Evolutionary conservation across 2,329 filamentous ascomycete species (phyloP), one percentile per base, ranked within the genome.

Genomic region (Cladophialophora yegresii): DNA sequence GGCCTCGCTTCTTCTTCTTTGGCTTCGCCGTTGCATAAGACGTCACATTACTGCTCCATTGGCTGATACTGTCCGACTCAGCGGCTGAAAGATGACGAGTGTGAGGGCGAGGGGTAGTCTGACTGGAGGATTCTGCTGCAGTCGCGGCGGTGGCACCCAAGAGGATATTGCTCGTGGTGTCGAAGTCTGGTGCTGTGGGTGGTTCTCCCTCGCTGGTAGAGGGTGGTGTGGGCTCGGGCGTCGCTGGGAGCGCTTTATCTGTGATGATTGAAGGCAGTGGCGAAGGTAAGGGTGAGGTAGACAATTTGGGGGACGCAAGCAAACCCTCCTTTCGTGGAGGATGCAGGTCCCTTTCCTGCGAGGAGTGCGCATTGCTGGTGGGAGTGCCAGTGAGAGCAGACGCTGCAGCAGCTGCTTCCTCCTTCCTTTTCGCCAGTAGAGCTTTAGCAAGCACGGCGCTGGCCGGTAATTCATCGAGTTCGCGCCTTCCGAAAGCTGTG

Each of bases 1-100:
- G 93, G 1, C 88, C 95, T 50, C 96, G 85, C 77, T 96, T 97
- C 62, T 96, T 88, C 75, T 96, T 97, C 50, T 89, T 89, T 20
- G 63, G 43, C 23, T 64, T 62, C 20, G 59, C 59, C 8, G 55
- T 45, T 13, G 63, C 55, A 55, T 64, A 69, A 12, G 67, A 67
- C 6, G 79, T 75, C 23, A 79, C 80, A 69, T 83, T 80, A 59
- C 81, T 81, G 65, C 72, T 74, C 60, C 74, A 74, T 50, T 75
- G 72, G 53, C 73, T 75, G 13, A 75, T 74, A 26, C 75, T 76
- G 60, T 79, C 79, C 36, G 81, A 73, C 56, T 82, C 80, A 26
- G 74, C 75, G 32, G 79, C 70, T 0, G 80, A 79, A 20, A 80
- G 79, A 26, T 81, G 75, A 40, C 74, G 73, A 13, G 79, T 60